These are phyloP conservation scores for Rubia balearica DNA, from an alignment of 305 asterid genomes.

Conservation along the genomic window DNA sequence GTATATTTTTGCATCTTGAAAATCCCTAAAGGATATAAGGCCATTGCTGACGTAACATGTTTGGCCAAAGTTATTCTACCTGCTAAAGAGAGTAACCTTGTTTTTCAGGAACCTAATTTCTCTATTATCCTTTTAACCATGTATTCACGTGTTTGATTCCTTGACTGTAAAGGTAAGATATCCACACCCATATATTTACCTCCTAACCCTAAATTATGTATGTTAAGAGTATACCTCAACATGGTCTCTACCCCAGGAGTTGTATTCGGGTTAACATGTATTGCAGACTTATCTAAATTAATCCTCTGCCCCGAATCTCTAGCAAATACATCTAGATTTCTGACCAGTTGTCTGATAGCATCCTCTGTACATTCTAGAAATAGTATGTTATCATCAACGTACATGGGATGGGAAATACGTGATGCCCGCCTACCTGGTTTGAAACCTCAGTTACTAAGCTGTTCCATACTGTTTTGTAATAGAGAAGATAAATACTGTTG, in stretches of 20 bases:
- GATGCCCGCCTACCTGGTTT: background rate
- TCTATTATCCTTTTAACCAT: accelerated
- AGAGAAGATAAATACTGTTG: background rate
- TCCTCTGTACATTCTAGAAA: background rate
- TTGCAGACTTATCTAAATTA: background rate
- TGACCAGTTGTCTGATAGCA: background rate
- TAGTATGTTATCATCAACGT: background rate
- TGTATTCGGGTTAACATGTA: background rate
- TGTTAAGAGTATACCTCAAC: background rate
- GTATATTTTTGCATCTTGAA: background rate
- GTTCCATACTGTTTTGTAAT: no score
- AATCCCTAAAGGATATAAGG: background rate
- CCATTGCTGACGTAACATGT: background rate
- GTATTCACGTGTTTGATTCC: background rate
- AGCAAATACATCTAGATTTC: background rate
- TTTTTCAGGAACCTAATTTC: background rate
- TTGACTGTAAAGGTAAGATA: no score
- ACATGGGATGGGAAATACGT: background rate
- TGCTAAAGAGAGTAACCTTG: background rate
- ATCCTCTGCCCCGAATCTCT: background rate
- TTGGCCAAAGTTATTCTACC: background rate
- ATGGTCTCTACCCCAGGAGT: background rate
- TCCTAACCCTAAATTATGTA: background rate
- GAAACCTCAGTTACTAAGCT: background rate
- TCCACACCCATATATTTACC: background rate